phyloP scores from a whole-genome alignment of 108 stramenopile species.

The Conticribra guillardii region DNA sequence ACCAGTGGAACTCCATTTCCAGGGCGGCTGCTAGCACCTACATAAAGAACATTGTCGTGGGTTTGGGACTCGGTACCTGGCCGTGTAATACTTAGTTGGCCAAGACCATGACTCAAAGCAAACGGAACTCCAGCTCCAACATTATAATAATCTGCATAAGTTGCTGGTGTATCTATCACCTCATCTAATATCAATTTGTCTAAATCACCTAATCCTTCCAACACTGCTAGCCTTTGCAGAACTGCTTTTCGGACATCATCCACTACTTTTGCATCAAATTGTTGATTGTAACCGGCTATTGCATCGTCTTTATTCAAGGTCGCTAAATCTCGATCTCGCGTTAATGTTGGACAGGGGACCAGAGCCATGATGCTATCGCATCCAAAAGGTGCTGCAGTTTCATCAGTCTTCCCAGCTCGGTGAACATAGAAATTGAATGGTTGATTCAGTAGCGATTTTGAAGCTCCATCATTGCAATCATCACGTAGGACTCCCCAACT shows the following conservation, averaged over 20 bases:
- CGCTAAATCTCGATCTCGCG: slow-evolving; percentile 43
- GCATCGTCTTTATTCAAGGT: slow-evolving; percentile 58
- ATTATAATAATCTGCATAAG: slow-evolving; percentile 79
- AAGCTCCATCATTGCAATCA: slow-evolving; percentile 5
- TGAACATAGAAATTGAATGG: slow-evolving; percentile 95
- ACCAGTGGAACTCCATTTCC: slow-evolving; percentile 95
- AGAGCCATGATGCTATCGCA: slow-evolving; percentile 90
- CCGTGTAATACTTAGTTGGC: slow-evolving; percentile 71
- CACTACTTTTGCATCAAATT: slow-evolving; percentile 62
- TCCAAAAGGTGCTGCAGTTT: slow-evolving; percentile 72
- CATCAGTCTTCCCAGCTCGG: slow-evolving; percentile 74
- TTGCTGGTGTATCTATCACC: slow-evolving; percentile 75
- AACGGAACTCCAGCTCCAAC: slow-evolving; percentile 81
- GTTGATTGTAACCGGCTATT: slow-evolving; percentile 59
- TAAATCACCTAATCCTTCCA: slow-evolving; percentile 55
- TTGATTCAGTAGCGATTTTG: slow-evolving; percentile 5
- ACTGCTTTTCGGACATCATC: slow-evolving; percentile 54
- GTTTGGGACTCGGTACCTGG: slow-evolving; percentile 51
- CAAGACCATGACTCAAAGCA: slow-evolving; percentile 76
- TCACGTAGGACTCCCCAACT: slow-evolving; percentile 72
- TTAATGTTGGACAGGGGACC: slow-evolving; percentile 67
- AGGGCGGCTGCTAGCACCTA: slow-evolving; percentile 89
- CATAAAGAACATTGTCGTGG: slow-evolving; percentile 70
- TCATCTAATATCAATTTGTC: slow-evolving; percentile 64
- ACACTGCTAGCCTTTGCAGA: slow-evolving; percentile 55